phyloP scores from a whole-genome alignment of 306 rosid genomes.

The Vachellia pachyceras region DNA sequence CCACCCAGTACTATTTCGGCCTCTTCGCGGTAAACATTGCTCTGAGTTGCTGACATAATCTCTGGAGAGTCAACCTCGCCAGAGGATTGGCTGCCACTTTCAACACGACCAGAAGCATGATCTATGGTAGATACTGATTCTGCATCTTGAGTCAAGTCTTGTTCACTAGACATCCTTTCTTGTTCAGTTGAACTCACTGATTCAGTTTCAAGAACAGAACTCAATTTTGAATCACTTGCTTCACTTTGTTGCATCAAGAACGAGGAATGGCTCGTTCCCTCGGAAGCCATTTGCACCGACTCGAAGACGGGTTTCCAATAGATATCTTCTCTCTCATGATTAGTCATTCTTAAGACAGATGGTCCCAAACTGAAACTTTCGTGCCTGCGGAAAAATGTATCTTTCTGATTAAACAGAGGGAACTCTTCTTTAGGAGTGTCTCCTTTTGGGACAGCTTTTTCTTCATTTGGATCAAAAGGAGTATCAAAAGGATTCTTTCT shows the following conservation, averaged over 20 bases:
- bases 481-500: slow-evolving; percentile 93
- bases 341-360: slow-evolving; percentile 58
- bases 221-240: slow-evolving; percentile 80
- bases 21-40: slow-evolving; percentile 54
- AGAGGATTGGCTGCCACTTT: slow-evolving; percentile 57
- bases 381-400: slow-evolving; percentile 71
- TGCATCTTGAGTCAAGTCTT: slow-evolving; percentile 55
- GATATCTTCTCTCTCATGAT: slow-evolving; percentile 61
- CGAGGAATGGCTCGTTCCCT: slow-evolving; percentile 67
- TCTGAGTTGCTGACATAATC: slow-evolving; percentile 42
- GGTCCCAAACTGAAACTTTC: slow-evolving; percentile 86
- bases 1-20: slow-evolving; percentile 69
- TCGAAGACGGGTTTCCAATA: slow-evolving; percentile 80
- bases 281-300: slow-evolving; percentile 69
- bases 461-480: slow-evolving; percentile 91
- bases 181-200: slow-evolving; percentile 78
- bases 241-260: slow-evolving; percentile 82
- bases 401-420: slow-evolving; percentile 58
- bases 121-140: slow-evolving; percentile 52
- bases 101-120: slow-evolving; percentile 50
- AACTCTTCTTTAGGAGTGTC: slow-evolving; percentile 81
- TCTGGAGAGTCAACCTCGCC: slow-evolving; percentile 60
- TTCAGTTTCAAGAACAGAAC: slow-evolving; percentile 90
- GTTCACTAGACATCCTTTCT: slow-evolving; percentile 68
- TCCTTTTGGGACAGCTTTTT: slow-evolving; percentile 85